Evolutionary conservation across 2,329 filamentous ascomycete genomes (phyloP).

Genomic region (Thelonectria blattea): DNA sequence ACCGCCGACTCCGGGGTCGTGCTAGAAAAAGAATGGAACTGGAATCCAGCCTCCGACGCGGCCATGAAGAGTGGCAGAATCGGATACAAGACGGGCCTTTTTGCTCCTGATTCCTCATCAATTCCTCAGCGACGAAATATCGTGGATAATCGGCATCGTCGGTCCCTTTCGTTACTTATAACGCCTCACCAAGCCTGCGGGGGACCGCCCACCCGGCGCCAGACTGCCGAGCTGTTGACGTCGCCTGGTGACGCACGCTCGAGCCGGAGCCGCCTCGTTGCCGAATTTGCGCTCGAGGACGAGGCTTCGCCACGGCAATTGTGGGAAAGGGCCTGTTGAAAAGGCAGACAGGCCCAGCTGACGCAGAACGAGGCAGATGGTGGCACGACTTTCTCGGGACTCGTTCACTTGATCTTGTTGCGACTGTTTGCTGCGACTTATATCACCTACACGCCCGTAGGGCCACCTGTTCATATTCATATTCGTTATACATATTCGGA

Average conservation of each 20-base stretch:
- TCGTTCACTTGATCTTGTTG: neutral
- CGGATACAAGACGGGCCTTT: neutral
- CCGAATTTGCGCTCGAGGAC: neutral
- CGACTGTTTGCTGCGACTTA: neutral
- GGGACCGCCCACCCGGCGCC: conserved; percentile 14
- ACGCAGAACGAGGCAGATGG: neutral
- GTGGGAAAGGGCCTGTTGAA: neutral
- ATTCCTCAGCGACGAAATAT: neutral
- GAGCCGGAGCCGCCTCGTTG: conserved; percentile 4
- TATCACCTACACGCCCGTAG: neutral
- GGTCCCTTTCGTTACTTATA: conserved; percentile 3
- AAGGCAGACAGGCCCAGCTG: neutral
- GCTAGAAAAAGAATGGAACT: neutral
- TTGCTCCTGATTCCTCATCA: neutral
- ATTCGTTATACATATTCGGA: neutral
- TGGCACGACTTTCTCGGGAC: too few species aligned
- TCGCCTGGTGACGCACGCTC: conserved; percentile 32
- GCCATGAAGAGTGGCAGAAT: neutral
- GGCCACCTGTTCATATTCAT: neutral
- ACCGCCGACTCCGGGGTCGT: neutral
- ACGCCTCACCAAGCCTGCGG: conserved; percentile 6
- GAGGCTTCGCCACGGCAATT: conserved; percentile 11
- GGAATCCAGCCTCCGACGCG: neutral
- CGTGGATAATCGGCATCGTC: conserved; percentile 6
- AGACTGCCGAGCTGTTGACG: conserved; percentile 29